These are phyloP conservation scores for Aspergillus bertholletiae DNA, from an alignment of 495 filamentous ascomycete genomes.

Conservation along the genomic window DNA sequence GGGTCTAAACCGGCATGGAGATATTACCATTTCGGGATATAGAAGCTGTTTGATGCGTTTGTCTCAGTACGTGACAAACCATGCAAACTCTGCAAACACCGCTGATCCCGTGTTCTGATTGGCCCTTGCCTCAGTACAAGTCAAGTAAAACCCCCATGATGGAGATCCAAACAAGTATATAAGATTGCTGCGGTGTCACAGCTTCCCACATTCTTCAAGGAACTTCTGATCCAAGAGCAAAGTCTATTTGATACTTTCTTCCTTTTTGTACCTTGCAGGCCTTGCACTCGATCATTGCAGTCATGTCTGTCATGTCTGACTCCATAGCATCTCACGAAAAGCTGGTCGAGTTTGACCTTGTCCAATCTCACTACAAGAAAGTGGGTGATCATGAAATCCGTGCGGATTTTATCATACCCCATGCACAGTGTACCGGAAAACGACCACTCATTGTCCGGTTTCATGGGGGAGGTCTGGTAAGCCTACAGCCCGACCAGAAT, in stretches of 20 bases:
- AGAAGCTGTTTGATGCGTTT: not conserved
- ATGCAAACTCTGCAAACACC: not conserved
- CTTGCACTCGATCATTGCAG: not conserved
- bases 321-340: conserved; percentile 10
- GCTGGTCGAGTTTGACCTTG: conserved; percentile 23
- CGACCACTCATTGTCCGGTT: conserved; percentile 29
- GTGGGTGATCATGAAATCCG: conserved; percentile 29
- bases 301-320: too few relatives aligned
- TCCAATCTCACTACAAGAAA: conserved; percentile 31
- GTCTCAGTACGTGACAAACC: not conserved
- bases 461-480: conserved; percentile 35
- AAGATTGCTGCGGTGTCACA: too few relatives aligned
- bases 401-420: conserved; percentile 31
- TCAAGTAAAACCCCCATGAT: too few relatives aligned
- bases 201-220: too few relatives aligned
- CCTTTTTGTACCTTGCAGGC: not conserved
- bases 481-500: not conserved
- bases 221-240: too few relatives aligned
- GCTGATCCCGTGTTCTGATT: not conserved
- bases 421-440: conserved; percentile 12
- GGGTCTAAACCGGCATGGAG: not conserved
- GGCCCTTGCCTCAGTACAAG: too few relatives aligned
- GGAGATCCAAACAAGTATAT: too few relatives aligned
- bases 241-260: too few relatives aligned
- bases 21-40: not conserved